Conservation (phyloP, 768 basidiomycete species). For the Kwoniella pini region DNA sequence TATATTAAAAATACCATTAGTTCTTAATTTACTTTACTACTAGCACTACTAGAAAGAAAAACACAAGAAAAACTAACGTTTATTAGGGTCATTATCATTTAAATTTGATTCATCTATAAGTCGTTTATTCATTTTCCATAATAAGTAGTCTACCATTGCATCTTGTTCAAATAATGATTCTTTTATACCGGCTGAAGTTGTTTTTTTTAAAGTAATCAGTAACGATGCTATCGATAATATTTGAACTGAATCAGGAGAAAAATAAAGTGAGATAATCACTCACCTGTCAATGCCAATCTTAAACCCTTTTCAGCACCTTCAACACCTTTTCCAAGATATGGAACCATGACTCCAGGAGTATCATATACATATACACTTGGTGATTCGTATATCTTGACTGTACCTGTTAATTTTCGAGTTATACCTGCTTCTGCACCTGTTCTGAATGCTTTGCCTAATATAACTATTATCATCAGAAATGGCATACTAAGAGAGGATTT, state of each 20-base stretch:
- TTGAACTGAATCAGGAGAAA: too few species aligned
- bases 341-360: slow-evolving; percentile 95
- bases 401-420: slow-evolving; percentile 83
- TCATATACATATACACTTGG: slow-evolving; percentile 89
- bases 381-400: slow-evolving; percentile 76
- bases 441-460: slow-evolving; percentile 81
- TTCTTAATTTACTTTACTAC: too few species aligned
- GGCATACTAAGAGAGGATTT: too few species aligned
- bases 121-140: slow-evolving; percentile 75
- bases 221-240: too few species aligned
- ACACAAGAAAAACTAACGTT: slow-evolving; percentile 47
- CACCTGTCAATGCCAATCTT: slow-evolving; percentile 90
- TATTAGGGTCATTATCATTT: slow-evolving; percentile 35
- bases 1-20: too few species aligned
- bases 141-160: slow-evolving; percentile 77
- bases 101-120: slow-evolving; percentile 17
- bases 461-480: too few species aligned
- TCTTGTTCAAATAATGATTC: slow-evolving; percentile 86
- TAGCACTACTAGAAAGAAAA: too few species aligned
- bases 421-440: slow-evolving; percentile 88
- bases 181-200: slow-evolving; percentile 75
- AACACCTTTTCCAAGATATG: slow-evolving; percentile 82
- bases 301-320: slow-evolving; percentile 86
- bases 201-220: too few species aligned
- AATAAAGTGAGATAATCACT: too few species aligned